These are phyloP conservation scores for Fusarium circinatum DNA, from an alignment of 2,329 filamentous ascomycete genomes.

Conservation along the genomic window DNA sequence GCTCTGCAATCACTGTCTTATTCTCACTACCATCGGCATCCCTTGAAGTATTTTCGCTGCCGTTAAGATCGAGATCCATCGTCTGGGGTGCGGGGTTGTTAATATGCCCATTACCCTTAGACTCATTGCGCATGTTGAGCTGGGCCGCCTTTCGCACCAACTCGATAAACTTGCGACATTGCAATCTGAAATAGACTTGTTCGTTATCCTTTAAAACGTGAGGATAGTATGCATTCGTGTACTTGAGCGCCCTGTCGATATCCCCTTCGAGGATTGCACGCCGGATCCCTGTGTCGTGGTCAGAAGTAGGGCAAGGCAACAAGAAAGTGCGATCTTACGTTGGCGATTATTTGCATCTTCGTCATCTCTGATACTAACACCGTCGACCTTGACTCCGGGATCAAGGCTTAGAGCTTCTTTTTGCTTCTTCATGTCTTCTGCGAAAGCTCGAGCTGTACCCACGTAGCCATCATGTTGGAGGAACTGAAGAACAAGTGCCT, in stretches of 20 bases:
- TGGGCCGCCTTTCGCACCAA: slow-evolving; percentile 85
- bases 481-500: slow-evolving; percentile 85
- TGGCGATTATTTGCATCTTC: slow-evolving; percentile 88
- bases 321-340: slow-evolving; percentile 62
- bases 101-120: slow-evolving; percentile 57
- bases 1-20: slow-evolving; percentile 50
- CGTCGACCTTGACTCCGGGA: slow-evolving; percentile 61
- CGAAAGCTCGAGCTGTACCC: slow-evolving; percentile 90
- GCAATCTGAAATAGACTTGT: slow-evolving; percentile 86
- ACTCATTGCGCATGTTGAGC: slow-evolving; percentile 60
- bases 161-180: slow-evolving; percentile 93
- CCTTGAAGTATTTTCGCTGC: slow-evolving; percentile 51
- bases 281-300: slow-evolving; percentile 74
- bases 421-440: slow-evolving; percentile 80
- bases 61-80: slow-evolving; percentile 67
- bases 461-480: slow-evolving; percentile 95
- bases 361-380: slow-evolving; percentile 79
- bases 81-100: slow-evolving; percentile 55
- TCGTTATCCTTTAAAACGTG: slow-evolving; percentile 82
- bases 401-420: slow-evolving; percentile 74
- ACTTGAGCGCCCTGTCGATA: slow-evolving; percentile 88
- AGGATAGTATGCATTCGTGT: slow-evolving; percentile 82
- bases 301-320: slow-evolving; percentile 15
- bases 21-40: slow-evolving; percentile 61
- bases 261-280: slow-evolving; percentile 90